Conservation (phyloP, 2,329 filamentous ascomycete species). For the Pseudopithomyces maydicus region DNA sequence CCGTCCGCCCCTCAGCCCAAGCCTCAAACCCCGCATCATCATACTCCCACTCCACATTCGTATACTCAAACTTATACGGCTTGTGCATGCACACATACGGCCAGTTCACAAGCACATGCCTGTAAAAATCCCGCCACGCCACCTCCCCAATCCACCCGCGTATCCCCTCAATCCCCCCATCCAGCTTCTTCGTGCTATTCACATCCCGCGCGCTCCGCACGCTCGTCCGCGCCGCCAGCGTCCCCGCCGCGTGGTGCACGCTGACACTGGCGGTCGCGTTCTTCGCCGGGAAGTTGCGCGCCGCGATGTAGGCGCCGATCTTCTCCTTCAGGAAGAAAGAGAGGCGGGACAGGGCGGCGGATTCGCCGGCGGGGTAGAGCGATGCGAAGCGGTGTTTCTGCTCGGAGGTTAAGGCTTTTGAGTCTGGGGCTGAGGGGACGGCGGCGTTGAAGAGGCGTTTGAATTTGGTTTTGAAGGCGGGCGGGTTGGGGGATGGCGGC, state of each 20-base stretch:
- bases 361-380: conserved; percentile 53
- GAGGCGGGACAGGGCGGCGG: conserved; percentile 49
- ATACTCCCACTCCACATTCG: conserved; percentile 78
- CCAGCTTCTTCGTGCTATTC: conserved; percentile 58
- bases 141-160: conserved; percentile 57
- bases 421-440: conserved; percentile 58
- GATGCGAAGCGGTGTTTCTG: conserved; percentile 46
- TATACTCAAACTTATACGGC: conserved; percentile 82
- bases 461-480: conserved; percentile 54
- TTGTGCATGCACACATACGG: conserved; percentile 82
- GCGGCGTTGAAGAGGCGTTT: conserved; percentile 38
- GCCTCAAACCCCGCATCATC: conserved; percentile 62
- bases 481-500: conserved; percentile 62
- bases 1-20: conserved; percentile 60
- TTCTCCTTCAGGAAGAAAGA: conserved; percentile 54
- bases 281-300: conserved; percentile 49
- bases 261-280: conserved; percentile 50
- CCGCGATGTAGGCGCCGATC: conserved; percentile 44
- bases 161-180: conserved; percentile 49
- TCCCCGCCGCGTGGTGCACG: conserved; percentile 52
- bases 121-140: conserved; percentile 59
- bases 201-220: conserved; percentile 58
- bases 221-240: conserved; percentile 53
- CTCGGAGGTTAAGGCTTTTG: conserved; percentile 60
- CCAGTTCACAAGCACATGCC: conserved; percentile 77